phyloP scores from a whole-genome alignment of 2,329 filamentous ascomycete species.

The Calonectria henricotiae region DNA sequence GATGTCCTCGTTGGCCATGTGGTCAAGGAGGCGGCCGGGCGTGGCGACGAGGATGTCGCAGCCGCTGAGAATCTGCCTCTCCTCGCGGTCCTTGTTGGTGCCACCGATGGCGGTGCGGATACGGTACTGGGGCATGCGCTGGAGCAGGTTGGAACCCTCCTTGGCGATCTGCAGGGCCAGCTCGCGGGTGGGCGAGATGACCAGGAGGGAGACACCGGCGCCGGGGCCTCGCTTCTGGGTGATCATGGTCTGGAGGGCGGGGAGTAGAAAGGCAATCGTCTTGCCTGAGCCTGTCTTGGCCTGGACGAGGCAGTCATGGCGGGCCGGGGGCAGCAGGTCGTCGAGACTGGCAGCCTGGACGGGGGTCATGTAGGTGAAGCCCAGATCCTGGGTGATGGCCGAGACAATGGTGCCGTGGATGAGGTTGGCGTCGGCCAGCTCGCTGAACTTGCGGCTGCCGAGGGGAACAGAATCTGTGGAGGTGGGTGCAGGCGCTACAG shows the following conservation, averaged over 20 bases:
- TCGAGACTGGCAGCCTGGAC: slow-evolving; percentile 70
- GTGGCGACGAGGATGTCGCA: slow-evolving; percentile 88
- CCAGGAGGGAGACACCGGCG: slow-evolving; percentile 71
- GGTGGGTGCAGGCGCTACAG: not conserved
- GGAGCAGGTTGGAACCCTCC: slow-evolving; percentile 81
- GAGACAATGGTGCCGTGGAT: slow-evolving; percentile 66
- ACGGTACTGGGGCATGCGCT: slow-evolving; percentile 81
- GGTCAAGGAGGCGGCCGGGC: slow-evolving; percentile 84
- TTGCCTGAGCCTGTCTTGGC: slow-evolving; percentile 92
- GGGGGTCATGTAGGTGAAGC: slow-evolving; percentile 70
- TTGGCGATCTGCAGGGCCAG: slow-evolving; percentile 80
- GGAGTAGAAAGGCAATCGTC: slow-evolving; percentile 86
- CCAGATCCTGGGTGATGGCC: slow-evolving; percentile 66
- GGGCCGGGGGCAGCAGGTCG: slow-evolving; percentile 64
- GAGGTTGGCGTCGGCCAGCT: slow-evolving; percentile 60
- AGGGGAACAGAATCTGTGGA: slow-evolving; percentile 56
- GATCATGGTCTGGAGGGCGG: slow-evolving; percentile 86
- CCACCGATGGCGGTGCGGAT: slow-evolving; percentile 87
- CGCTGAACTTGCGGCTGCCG: slow-evolving; percentile 65
- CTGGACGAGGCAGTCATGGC: slow-evolving; percentile 78
- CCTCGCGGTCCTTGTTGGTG: slow-evolving; percentile 81
- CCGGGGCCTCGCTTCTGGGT: slow-evolving; percentile 55
- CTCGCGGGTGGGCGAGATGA: slow-evolving; percentile 81
- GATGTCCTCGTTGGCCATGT: slow-evolving; percentile 82
- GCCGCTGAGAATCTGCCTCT: slow-evolving; percentile 79